These are phyloP conservation scores for Diaporthe sp. DNA, from an alignment of 2,329 filamentous ascomycete genomes.

Conservation along the genomic window DNA sequence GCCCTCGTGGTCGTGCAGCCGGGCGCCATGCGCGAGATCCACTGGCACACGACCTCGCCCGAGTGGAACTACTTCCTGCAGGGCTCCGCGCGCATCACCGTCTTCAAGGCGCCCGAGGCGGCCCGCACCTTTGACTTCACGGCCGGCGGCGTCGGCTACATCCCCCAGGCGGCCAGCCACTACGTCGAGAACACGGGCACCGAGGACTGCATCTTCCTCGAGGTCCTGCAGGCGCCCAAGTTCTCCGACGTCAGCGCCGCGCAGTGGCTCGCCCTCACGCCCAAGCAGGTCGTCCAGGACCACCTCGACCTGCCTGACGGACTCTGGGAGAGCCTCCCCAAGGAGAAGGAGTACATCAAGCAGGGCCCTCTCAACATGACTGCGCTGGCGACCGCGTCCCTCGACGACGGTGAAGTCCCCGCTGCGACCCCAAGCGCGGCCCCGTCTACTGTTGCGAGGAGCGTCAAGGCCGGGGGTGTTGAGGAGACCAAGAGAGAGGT, in stretches of 20 bases:
- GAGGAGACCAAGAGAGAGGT: slow-evolving; percentile 38
- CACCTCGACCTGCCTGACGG: slow-evolving; percentile 60
- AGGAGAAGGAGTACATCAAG: slow-evolving; percentile 60
- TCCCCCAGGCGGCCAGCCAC: slow-evolving; percentile 67
- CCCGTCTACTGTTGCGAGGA: background rate
- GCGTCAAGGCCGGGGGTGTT: background rate
- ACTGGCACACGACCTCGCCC: slow-evolving; percentile 73
- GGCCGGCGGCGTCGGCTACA: slow-evolving; percentile 72
- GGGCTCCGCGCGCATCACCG: slow-evolving; percentile 68
- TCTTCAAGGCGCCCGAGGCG: slow-evolving; percentile 65
- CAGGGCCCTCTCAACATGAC: slow-evolving; percentile 48
- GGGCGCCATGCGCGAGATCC: slow-evolving; percentile 75
- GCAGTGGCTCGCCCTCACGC: slow-evolving; percentile 72
- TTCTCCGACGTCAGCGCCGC: slow-evolving; percentile 69
- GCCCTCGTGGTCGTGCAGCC: slow-evolving; percentile 71
- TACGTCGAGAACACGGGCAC: slow-evolving; percentile 74
- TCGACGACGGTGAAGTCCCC: background rate
- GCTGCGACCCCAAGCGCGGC: background rate
- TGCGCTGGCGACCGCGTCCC: slow-evolving; percentile 18
- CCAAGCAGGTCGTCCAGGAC: slow-evolving; percentile 70
- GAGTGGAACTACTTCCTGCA: slow-evolving; percentile 74
- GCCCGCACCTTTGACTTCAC: slow-evolving; percentile 71
- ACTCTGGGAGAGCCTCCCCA: slow-evolving; percentile 54
- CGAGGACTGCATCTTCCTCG: slow-evolving; percentile 71
- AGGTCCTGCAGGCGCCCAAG: slow-evolving; percentile 67